A percentile compares a stretch with the other conserved stretches of the same genome.
These are phyloP conservation scores for Diplodia corticola DNA, from an alignment of 2,329 filamentous ascomycete species.

Conservation along the genomic window DNA sequence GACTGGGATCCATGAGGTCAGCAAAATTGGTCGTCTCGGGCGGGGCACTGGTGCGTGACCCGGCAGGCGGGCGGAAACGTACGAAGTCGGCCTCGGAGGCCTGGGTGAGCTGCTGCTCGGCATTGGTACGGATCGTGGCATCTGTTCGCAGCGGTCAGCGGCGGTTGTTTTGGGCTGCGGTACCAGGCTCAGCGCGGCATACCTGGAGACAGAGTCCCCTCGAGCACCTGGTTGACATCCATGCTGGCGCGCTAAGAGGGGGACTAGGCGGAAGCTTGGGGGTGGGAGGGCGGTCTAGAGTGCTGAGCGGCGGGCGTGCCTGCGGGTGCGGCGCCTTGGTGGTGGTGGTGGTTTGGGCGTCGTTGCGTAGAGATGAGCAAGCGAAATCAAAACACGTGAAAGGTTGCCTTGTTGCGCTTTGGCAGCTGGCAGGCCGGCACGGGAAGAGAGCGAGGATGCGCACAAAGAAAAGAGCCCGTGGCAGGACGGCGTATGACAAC, in stretches of 20 bases:
- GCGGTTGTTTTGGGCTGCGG: constrained; percentile 28
- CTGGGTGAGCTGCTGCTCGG: constrained; percentile 90
- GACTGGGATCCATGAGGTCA: constrained; percentile 58
- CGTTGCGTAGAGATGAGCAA: constrained; percentile 36
- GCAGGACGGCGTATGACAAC: constrained; percentile 5
- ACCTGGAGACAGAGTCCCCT: constrained; percentile 95
- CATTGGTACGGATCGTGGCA: constrained; percentile 82
- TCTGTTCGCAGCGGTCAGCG: constrained; percentile 59
- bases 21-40: constrained; percentile 13
- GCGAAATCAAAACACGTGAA: constrained; percentile 37
- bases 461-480: constrained; percentile 22
- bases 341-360: constrained; percentile 21
- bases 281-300: not conserved
- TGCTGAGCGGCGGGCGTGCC: constrained; percentile 6
- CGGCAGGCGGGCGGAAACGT: constrained; percentile 46
- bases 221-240: constrained; percentile 98
- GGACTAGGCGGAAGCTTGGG: not conserved
- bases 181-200: constrained; percentile 30
- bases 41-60: constrained; percentile 30
- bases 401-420: constrained; percentile 26
- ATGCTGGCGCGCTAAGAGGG: constrained; percentile 59
- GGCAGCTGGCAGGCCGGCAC: constrained; percentile 1
- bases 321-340: not conserved
- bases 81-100: constrained; percentile 96
- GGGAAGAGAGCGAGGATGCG: constrained; percentile 14